A percentile compares a stretch with the other conserved stretches of the same genome.
Evolutionary conservation across 768 basidiomycete genomes (phyloP).

Genomic region (Lactarius quietus): DNA sequence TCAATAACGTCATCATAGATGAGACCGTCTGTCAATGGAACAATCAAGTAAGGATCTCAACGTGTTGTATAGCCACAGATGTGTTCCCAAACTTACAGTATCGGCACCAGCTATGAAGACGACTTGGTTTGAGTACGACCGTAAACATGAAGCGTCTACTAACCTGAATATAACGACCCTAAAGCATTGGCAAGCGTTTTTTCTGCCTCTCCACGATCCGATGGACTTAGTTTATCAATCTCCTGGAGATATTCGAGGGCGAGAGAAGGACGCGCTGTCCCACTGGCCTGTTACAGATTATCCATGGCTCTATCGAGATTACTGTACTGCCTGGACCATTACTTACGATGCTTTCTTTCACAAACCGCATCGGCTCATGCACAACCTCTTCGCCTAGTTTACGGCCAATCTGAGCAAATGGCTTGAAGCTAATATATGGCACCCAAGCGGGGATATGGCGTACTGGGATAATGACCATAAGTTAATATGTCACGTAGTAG

Average conservation of each 20-base stretch:
- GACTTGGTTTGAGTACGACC: background rate
- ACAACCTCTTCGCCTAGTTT: background rate
- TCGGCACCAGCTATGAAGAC: background rate
- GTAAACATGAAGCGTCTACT: background rate
- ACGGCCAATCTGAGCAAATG: background rate
- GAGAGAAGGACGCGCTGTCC: conserved; percentile 12
- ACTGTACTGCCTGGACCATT: no score
- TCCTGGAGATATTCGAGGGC: conserved; percentile 12
- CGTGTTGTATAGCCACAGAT: no score
- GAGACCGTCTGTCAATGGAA: background rate
- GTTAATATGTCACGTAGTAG: background rate
- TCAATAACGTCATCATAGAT: no score
- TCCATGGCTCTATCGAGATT: background rate
- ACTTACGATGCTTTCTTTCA: conserved; percentile 17
- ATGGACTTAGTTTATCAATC: background rate
- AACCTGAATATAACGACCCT: conserved; percentile 15
- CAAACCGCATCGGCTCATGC: conserved; percentile 4
- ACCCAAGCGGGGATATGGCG: conserved; percentile 4
- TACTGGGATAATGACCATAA: background rate
- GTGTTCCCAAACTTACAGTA: background rate
- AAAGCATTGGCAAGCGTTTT: background rate
- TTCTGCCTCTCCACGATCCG: conserved; percentile 8
- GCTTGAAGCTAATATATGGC: conserved; percentile 6
- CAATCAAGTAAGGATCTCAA: no score
- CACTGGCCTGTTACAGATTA: background rate